Percentiles rank a stretch among this genome's conserved stretches.
Evolutionary conservation across 2,329 filamentous ascomycete genomes (phyloP).

Genomic region (Fusarium pseudocircinatum): DNA sequence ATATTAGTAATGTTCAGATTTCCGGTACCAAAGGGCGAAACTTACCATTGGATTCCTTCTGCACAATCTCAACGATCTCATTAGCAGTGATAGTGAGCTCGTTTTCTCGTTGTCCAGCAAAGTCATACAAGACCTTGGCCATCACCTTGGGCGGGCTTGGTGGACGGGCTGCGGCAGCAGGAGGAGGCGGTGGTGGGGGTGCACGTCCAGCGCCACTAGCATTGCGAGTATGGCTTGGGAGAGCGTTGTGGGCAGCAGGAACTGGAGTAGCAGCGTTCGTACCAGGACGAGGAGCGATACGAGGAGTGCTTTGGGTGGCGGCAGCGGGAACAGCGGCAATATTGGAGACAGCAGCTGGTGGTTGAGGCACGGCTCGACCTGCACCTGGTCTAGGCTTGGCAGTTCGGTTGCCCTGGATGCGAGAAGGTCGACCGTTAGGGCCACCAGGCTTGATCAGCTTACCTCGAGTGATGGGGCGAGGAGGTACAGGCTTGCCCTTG

Average conservation of each 20-base stretch:
- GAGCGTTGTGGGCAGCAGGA: slow-evolving; percentile 36
- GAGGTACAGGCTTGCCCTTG: slow-evolving; percentile 84
- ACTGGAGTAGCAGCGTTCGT: slow-evolving; percentile 12
- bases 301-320: slow-evolving; percentile 34
- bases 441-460: slow-evolving; percentile 92
- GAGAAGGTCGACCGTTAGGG: slow-evolving; percentile 82
- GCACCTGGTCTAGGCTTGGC: slow-evolving; percentile 56
- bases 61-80: slow-evolving; percentile 87
- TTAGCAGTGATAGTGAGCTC: slow-evolving; percentile 84
- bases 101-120: slow-evolving; percentile 83
- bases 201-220: slow-evolving; percentile 62
- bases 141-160: slow-evolving; percentile 71
- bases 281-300: slow-evolving; percentile 10
- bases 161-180: slow-evolving; percentile 62
- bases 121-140: slow-evolving; percentile 93
- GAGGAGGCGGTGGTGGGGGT: slow-evolving; percentile 73
- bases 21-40: neutral
- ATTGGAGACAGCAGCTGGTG: slow-evolving; percentile 45
- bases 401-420: slow-evolving; percentile 64
- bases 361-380: slow-evolving; percentile 48
- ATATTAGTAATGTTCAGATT: slow-evolving; percentile 45
- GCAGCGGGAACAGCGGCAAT: slow-evolving; percentile 42
- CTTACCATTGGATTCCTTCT: slow-evolving; percentile 95
- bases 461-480: slow-evolving; percentile 90
- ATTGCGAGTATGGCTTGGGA: slow-evolving; percentile 65